Evolutionary conservation across 2,329 filamentous ascomycete species (phyloP), one percentile per base, ranked within the genome.

Genomic region (Peltaster fructicola): DNA sequence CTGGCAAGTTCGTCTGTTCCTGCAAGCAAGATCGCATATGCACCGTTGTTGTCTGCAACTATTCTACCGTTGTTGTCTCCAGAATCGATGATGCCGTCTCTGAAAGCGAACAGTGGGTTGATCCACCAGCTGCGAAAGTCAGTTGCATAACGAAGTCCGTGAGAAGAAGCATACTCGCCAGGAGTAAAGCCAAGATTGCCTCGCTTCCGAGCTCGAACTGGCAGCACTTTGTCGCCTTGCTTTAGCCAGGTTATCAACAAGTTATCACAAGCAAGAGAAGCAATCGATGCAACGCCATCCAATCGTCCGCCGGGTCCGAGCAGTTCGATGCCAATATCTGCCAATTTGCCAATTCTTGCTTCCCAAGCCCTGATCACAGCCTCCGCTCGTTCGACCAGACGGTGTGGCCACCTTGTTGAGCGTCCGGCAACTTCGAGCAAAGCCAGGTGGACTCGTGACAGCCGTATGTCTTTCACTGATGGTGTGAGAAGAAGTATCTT

Each of bases 81-180:
- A 15, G 47, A 41, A 27, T 59, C 54, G 29, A 61, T 57, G 22
- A 62, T 60, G 20, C 58, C 57, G 22, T 50, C 56, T 15, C 52
- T 48, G 20, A 53, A 51, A 5, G 58, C 58, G 30, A 60, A 60
- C 8, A 59, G 38, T 13, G 52, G 34, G 24, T 51, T 57, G 33
- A 62, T 56, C 58, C 58, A 62, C 58, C 58, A 62, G 14, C 57
- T 61, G 20, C 11, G 10, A 18, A 7, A 11, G 22, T 14, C 9
- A 20, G 13, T 21, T 12, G 13, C 8, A 6, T 6, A 14, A 16
- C 7, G 6, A 9, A 17, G n/a, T 7, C 18, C 17, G 8, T 25
- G 22, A 19, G 14, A 20, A 6, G 2, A 11, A 1, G 48, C 54
- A 40, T 31, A 61, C 57, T 51, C 44, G 41, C 58, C 58, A 27